phyloP scores from a whole-genome alignment of 2,329 filamentous ascomycete species.

The Sarocladiaceae sp. region DNA sequence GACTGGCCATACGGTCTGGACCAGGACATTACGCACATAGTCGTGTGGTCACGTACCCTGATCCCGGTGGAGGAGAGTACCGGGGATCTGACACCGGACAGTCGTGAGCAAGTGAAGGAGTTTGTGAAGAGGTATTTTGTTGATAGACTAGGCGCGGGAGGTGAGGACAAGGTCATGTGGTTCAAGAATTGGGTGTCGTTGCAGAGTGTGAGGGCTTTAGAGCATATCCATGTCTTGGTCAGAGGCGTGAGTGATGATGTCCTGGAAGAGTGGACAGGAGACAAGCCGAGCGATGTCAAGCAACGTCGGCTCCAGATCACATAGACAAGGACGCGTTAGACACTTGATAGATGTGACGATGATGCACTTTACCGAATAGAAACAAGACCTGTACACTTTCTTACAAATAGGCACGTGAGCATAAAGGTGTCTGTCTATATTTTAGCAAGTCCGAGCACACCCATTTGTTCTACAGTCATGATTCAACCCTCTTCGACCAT shows the following conservation, averaged over 20 bases:
- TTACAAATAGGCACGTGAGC: too few relatives aligned
- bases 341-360: too few relatives aligned
- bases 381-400: not conserved
- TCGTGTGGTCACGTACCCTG: conserved; percentile 85
- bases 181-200: conserved; percentile 92
- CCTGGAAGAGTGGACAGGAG: conserved; percentile 49
- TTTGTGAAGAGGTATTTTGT: conserved; percentile 71
- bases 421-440: too few relatives aligned
- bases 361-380: not conserved
- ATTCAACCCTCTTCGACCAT: too few relatives aligned
- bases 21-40: conserved; percentile 68
- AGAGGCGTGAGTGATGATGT: conserved; percentile 47
- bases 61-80: conserved; percentile 67
- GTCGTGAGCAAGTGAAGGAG: conserved; percentile 57
- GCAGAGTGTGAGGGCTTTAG: conserved; percentile 82
- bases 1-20: conserved; percentile 90
- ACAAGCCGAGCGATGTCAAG: conserved; percentile 30
- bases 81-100: conserved; percentile 68
- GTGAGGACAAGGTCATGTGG: conserved; percentile 63
- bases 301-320: conserved; percentile 4
- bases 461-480: too few relatives aligned
- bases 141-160: conserved; percentile 45
- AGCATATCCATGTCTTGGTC: conserved; percentile 82
- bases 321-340: too few relatives aligned
- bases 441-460: too few relatives aligned